phyloP scores from a whole-genome alignment of 768 basidiomycete genomes.

The Kwoniella sp. region DNA sequence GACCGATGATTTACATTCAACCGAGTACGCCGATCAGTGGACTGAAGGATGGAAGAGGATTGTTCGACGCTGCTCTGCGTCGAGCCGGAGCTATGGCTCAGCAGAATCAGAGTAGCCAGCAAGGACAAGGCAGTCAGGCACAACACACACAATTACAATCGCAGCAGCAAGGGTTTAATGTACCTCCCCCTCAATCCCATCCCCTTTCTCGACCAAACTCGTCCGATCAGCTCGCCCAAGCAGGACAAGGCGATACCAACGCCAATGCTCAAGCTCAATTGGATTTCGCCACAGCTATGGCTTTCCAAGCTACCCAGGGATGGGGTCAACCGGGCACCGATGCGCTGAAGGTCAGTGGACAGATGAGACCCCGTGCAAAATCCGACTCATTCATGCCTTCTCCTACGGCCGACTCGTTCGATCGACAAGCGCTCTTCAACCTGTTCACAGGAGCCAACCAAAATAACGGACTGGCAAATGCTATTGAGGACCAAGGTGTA shows the following conservation, averaged over 20 bases:
- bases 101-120: constrained; percentile 17
- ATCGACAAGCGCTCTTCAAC: constrained; percentile 35
- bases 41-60: constrained; percentile 42
- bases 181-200: constrained; percentile 20
- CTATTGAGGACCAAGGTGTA: constrained; percentile 14
- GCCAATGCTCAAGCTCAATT: constrained; percentile 1
- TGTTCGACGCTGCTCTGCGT: constrained; percentile 44
- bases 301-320: constrained; percentile 20
- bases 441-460: constrained; percentile 14
- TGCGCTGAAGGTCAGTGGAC: constrained; percentile 14
- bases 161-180: constrained; percentile 18
- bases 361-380: constrained; percentile 42
- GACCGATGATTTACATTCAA: constrained; percentile 48
- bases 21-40: constrained; percentile 52
- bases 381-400: constrained; percentile 46
- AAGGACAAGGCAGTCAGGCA: constrained; percentile 12
- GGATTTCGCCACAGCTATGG: constrained; percentile 29
- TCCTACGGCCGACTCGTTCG: constrained; percentile 24
- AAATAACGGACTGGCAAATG: constrained; percentile 1
- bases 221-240: constrained; percentile 9
- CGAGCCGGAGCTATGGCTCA: constrained; percentile 29
- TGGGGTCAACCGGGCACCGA: constrained; percentile 22
- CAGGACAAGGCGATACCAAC: not conserved
- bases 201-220: constrained; percentile 11
- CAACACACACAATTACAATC: no score